These are phyloP conservation scores for Peronospora destructor DNA, from an alignment of 352 stramenopile genomes.

Conservation along the genomic window DNA sequence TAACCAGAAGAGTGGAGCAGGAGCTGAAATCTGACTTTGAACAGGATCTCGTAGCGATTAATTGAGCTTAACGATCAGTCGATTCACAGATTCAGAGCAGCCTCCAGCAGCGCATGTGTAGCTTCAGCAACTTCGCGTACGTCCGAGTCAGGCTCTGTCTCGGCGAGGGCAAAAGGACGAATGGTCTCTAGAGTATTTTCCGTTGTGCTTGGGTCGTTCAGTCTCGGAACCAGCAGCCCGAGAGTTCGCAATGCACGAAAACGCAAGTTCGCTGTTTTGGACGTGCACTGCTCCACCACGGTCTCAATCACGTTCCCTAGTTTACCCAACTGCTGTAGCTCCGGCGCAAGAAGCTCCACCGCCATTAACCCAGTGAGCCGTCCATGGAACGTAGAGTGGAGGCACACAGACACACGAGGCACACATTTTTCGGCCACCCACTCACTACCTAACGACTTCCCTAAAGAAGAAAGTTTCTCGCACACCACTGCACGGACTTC, in stretches of 20 bases:
- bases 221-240: conserved; percentile 47
- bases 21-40: not conserved
- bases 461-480: conserved; percentile 53
- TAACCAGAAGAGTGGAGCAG: not conserved
- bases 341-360: conserved; percentile 52
- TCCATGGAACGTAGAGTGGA: conserved; percentile 70
- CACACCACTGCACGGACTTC: conserved; percentile 68
- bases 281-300: conserved; percentile 70
- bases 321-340: conserved; percentile 64
- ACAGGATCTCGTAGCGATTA: too few relatives aligned
- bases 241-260: conserved; percentile 76
- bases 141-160: conserved; percentile 66
- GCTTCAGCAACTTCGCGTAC: conserved; percentile 63
- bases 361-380: conserved; percentile 61
- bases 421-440: conserved; percentile 72
- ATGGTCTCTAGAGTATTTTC: conserved; percentile 75
- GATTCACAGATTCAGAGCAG: conserved; percentile 37
- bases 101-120: conserved; percentile 50
- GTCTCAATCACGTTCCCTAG: conserved; percentile 54
- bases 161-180: conserved; percentile 43
- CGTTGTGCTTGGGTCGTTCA: conserved; percentile 61
- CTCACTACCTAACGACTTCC: conserved; percentile 63
- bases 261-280: conserved; percentile 72
- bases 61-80: conserved; percentile 2
- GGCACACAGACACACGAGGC: conserved; percentile 47